These are phyloP conservation scores for Cyberlindnera euphorbiae DNA, from an alignment of 805 yeast genomes.

Conservation along the genomic window DNA sequence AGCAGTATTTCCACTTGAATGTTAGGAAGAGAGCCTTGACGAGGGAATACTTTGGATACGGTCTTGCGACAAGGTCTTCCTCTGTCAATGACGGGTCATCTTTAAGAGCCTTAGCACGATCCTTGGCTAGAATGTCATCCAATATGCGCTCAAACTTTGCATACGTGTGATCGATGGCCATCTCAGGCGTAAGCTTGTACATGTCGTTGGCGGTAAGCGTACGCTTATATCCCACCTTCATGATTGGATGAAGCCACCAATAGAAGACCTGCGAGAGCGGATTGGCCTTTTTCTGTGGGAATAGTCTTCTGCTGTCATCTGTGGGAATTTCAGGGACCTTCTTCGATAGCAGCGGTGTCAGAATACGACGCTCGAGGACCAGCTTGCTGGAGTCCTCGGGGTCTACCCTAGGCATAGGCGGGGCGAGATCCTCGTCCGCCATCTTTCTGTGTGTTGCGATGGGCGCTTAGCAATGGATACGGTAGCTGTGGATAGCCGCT, in stretches of 20 bases:
- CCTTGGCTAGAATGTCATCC: constrained; percentile 28
- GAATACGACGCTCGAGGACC: constrained; percentile 30
- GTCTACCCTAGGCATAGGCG: constrained; percentile 1
- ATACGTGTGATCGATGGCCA: constrained; percentile 39
- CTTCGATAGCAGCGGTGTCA: constrained; percentile 32
- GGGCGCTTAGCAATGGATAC: too few relatives aligned
- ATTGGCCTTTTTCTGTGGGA: constrained; percentile 39
- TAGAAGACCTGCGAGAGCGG: constrained; percentile 43
- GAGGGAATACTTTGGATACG: constrained; percentile 37
- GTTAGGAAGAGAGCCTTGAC: constrained; percentile 45
- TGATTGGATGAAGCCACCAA: constrained; percentile 64
- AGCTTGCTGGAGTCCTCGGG: constrained; percentile 5
- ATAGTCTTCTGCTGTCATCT: constrained; percentile 43
- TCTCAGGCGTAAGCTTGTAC: constrained; percentile 39
- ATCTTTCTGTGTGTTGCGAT: background rate
- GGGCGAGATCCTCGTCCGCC: constrained; percentile 1
- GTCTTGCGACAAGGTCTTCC: constrained; percentile 35
- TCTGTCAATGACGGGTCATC: constrained; percentile 33
- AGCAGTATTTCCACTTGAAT: constrained; percentile 40
- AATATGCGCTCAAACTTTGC: constrained; percentile 32
- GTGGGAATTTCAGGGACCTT: constrained; percentile 49
- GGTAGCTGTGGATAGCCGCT: too few relatives aligned
- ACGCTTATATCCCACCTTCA: constrained; percentile 66
- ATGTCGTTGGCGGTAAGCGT: constrained; percentile 64
- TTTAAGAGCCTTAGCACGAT: constrained; percentile 28